A percentile compares a stretch with the other conserved stretches of the same genome.
These are phyloP conservation scores for Orbilia quercus DNA, from an alignment of 2,329 filamentous ascomycete genomes.

Conservation along the genomic window DNA sequence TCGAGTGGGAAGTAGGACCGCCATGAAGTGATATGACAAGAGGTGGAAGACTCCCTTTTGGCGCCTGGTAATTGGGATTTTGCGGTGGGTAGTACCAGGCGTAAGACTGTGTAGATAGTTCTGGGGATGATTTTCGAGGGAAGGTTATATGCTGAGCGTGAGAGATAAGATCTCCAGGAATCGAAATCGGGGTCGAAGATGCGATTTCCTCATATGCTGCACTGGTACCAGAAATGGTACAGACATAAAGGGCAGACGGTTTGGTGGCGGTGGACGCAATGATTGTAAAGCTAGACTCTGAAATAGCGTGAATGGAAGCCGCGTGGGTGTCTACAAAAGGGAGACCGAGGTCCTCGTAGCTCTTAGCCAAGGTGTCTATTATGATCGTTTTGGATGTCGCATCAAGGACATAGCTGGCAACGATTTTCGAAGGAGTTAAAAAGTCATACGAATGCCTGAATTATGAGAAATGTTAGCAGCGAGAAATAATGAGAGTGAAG, in stretches of 20 bases:
- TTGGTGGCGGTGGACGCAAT: slow-evolving; percentile 41
- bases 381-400: slow-evolving; percentile 40
- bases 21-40: slow-evolving; percentile 68
- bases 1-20: slow-evolving; percentile 66
- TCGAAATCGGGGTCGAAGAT: slow-evolving; percentile 21
- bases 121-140: slow-evolving; percentile 41
- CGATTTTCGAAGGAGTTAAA: slow-evolving; percentile 12
- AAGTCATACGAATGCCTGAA: slow-evolving; percentile 50
- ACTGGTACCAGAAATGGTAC: slow-evolving; percentile 15
- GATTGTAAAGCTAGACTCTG: slow-evolving; percentile 40
- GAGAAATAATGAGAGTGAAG: no score
- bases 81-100: slow-evolving; percentile 62
- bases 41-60: slow-evolving; percentile 64
- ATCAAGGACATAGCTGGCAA: slow-evolving; percentile 27
- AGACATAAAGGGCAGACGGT: slow-evolving; percentile 36
- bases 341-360: slow-evolving; percentile 34
- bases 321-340: slow-evolving; percentile 39
- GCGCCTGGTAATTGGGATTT: slow-evolving; percentile 65
- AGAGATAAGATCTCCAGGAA: slow-evolving; percentile 32
- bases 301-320: slow-evolving; percentile 27
- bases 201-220: slow-evolving; percentile 17
- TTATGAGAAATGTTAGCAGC: not conserved
- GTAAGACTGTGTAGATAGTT: slow-evolving; percentile 35
- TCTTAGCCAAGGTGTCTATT: slow-evolving; percentile 19
- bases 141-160: slow-evolving; percentile 46